phyloP scores from a whole-genome alignment of 495 filamentous ascomycete genomes.

The Penicillium crystallinum region DNA sequence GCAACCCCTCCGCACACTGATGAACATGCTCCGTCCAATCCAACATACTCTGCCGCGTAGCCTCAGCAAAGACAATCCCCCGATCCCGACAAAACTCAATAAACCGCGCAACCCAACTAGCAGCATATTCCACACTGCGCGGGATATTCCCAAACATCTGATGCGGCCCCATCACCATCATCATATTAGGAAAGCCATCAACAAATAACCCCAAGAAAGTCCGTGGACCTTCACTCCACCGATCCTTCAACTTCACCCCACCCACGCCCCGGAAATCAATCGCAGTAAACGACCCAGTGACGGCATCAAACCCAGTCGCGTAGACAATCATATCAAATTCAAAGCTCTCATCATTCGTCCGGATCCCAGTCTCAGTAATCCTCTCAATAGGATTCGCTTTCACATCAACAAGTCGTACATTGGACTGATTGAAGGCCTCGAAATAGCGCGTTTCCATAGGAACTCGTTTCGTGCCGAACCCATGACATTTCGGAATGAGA shows the following conservation, averaged over 20 bases:
- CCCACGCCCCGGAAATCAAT: conserved; percentile 25
- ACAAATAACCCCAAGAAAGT: conserved; percentile 6
- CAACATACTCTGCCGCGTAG: conserved; percentile 9
- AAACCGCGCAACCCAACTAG: conserved; percentile 6
- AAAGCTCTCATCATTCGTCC: conserved; percentile 16
- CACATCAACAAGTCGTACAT: conserved; percentile 47
- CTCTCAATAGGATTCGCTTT: conserved; percentile 31
- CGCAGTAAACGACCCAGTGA: conserved; percentile 25
- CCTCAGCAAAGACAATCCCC: conserved; percentile 9
- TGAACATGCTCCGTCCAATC: conserved; percentile 26
- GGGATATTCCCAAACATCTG: conserved; percentile 9
- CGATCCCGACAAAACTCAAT: conserved; percentile 12
- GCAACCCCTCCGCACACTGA: conserved; percentile 24
- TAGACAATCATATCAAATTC: conserved; percentile 39
- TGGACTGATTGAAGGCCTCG: conserved; percentile 44
- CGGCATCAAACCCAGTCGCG: conserved; percentile 35
- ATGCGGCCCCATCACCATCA: conserved; percentile 11
- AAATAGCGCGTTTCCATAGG: conserved; percentile 49
- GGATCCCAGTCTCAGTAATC: conserved; percentile 26
- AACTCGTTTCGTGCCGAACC: conserved; percentile 46
- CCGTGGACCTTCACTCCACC: conserved; percentile 21
- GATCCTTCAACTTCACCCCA: conserved; percentile 13
- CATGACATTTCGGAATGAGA: conserved; percentile 47
- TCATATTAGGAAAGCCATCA: conserved; percentile 10
- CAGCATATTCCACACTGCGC: conserved; percentile 9